These are phyloP conservation scores for Tetradesmus obliquus DNA, from an alignment of 139 green algal species.

Conservation along the genomic window DNA sequence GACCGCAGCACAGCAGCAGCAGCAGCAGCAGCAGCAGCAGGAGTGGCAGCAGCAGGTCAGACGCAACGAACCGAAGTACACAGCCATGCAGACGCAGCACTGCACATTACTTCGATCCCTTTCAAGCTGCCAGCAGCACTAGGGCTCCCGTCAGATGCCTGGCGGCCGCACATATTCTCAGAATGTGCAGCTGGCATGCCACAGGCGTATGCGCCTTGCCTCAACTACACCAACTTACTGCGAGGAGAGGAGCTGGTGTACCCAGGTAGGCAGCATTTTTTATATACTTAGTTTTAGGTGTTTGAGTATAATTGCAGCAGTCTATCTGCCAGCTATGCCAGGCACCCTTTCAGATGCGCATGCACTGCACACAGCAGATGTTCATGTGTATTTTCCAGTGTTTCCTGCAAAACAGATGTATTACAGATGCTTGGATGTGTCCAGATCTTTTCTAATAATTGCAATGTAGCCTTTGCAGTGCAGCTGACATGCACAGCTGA, in stretches of 20 bases:
- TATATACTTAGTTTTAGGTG: too few relatives aligned
- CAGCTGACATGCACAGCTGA: too few relatives aligned
- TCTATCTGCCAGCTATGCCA: too few relatives aligned
- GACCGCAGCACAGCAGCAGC: not conserved
- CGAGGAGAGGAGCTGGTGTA: not conserved
- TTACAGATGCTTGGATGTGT: too few relatives aligned
- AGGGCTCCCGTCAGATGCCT: not conserved
- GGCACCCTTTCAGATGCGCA: too few relatives aligned
- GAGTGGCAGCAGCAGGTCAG: not conserved
- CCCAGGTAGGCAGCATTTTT: not conserved
- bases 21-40: not conserved
- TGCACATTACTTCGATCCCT: not conserved
- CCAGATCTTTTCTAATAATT: too few relatives aligned
- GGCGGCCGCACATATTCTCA: not conserved
- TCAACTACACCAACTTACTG: conserved; percentile 1
- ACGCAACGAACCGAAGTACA: not conserved
- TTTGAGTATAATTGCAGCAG: too few relatives aligned
- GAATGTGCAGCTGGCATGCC: not conserved
- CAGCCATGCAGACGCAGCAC: not conserved
- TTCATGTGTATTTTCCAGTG: not conserved
- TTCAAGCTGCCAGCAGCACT: not conserved
- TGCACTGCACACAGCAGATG: not conserved
- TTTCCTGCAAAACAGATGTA: too few relatives aligned
- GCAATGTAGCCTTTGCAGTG: too few relatives aligned
- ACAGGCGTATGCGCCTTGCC: not conserved